Base-by-base conservation (phyloP, 495 filamentous ascomycete genomes). In the Aspergillus nanangensis region DNA sequence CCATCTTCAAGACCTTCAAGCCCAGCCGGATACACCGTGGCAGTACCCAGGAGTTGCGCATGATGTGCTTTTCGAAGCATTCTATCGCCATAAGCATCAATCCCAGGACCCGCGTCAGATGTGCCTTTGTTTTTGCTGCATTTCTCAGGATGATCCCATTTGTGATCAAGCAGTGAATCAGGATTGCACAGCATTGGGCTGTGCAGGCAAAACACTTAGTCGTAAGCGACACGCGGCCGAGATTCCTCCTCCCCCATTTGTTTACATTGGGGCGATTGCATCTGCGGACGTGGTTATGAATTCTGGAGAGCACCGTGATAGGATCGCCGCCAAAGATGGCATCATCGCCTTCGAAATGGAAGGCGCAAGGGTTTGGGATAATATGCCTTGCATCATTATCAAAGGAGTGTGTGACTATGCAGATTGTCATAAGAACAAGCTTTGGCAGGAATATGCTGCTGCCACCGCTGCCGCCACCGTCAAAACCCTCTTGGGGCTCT, bases 1-100 rank as follows among this genome's bases (percentile, higher is more conserved):
- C 14, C 22, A 52, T 41, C 39, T 55, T 7, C 21, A 17, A 18
- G 20, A 15, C 18, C 29, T 15, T 31, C 36, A 38, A 23, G 20
- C n/a, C n/a, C n/a, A 32, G 18, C 19, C 8, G 20, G 39, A n/a
- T 13, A 21, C 25, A 7, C 11, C 7, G 5, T 29, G 25, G 25
- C 25, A 11, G 11, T 11, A 29, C 7, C 11, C 25, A 11, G 11
- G 25, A 5, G 7, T 11, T 29, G 25, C 25, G 25, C 7, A 29
- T 11, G 25, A 29, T 29, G 25, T 29, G 5, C 25, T 29, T 5
- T 29, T 7, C 11, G 25, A 29, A 11, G 25, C 25, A 29, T 29
- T 11, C 25, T 29, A 29, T 29, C 25, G 11, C 5, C 25, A 29
- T 11, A 29, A 29, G 25, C 25, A 29, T 29, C 11, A 29, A 11